Evolutionary conservation across 192 early-diverging fungal genomes (phyloP).

Genomic region (Dimargaris verticillata): DNA sequence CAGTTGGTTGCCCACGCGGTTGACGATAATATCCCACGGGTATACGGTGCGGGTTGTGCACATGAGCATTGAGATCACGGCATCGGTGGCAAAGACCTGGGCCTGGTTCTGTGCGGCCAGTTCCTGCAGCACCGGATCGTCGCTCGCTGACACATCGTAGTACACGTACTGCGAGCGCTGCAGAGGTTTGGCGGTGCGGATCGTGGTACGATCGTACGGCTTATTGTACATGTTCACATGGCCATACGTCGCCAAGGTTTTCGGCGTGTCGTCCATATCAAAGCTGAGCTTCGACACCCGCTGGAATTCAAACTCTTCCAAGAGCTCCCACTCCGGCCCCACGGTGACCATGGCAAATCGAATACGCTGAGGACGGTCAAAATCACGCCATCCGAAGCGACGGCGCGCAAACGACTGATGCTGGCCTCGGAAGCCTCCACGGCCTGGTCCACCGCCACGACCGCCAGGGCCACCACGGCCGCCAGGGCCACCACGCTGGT

Average conservation of each 20-base stretch:
- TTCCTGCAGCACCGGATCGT: constrained; percentile 69
- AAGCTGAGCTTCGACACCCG: constrained; percentile 72
- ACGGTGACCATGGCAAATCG: constrained; percentile 77
- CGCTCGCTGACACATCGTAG: constrained; percentile 63
- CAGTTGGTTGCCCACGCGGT: constrained; percentile 61
- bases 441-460: constrained; percentile 28
- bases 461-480: constrained; percentile 16
- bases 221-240: constrained; percentile 60
- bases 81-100: constrained; percentile 79
- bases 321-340: constrained; percentile 73
- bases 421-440: constrained; percentile 19
- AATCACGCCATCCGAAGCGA: constrained; percentile 21
- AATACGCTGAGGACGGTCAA: constrained; percentile 46
- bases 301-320: constrained; percentile 89
- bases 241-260: constrained; percentile 72
- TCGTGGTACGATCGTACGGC: constrained; percentile 66
- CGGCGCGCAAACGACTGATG: constrained; percentile 10
- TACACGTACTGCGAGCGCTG: constrained; percentile 44
- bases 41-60: constrained; percentile 76
- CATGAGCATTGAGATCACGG: constrained; percentile 83
- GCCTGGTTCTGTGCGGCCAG: constrained; percentile 27
- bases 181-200: constrained; percentile 60
- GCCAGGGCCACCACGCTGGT: constrained; percentile 11
- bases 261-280: constrained; percentile 45
- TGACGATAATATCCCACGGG: constrained; percentile 91